phyloP scores from a whole-genome alignment of 2,329 filamentous ascomycete genomes.

The Coniella lustricola region DNA sequence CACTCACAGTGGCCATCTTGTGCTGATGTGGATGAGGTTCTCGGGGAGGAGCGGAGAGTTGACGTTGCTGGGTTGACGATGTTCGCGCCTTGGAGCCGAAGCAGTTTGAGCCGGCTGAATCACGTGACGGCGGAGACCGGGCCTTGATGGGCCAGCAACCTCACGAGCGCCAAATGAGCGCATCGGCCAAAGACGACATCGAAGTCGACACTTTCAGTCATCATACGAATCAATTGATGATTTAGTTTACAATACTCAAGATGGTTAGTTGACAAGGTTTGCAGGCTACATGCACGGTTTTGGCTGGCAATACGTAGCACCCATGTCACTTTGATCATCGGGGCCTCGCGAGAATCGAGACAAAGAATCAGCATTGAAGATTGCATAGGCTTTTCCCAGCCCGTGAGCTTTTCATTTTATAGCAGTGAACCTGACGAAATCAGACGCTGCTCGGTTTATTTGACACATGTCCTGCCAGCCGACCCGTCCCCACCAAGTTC shows the following conservation, averaged over 20 bases:
- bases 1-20: conserved; percentile 61
- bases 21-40: conserved; percentile 25
- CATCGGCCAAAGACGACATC: no score
- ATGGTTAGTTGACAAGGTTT: no score
- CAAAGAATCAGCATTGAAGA: not conserved
- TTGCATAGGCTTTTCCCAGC: conserved; percentile 8
- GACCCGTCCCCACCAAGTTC: conserved; percentile 4
- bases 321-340: not conserved
- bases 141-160: not conserved
- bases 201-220: no score
- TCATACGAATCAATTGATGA: no score
- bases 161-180: no score
- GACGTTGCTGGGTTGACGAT: conserved; percentile 5
- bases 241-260: no score
- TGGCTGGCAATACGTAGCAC: not conserved
- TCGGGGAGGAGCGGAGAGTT: conserved; percentile 35
- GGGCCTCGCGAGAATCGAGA: not conserved
- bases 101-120: conserved; percentile 4
- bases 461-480: conserved; percentile 7
- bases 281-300: not conserved
- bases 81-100: conserved; percentile 5
- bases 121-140: conserved; percentile 4
- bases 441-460: conserved; percentile 4
- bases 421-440: conserved; percentile 4
- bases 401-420: conserved; percentile 13